phyloP scores from a whole-genome alignment of 2,329 filamentous ascomycete species.

The Fusarium sp. region DNA sequence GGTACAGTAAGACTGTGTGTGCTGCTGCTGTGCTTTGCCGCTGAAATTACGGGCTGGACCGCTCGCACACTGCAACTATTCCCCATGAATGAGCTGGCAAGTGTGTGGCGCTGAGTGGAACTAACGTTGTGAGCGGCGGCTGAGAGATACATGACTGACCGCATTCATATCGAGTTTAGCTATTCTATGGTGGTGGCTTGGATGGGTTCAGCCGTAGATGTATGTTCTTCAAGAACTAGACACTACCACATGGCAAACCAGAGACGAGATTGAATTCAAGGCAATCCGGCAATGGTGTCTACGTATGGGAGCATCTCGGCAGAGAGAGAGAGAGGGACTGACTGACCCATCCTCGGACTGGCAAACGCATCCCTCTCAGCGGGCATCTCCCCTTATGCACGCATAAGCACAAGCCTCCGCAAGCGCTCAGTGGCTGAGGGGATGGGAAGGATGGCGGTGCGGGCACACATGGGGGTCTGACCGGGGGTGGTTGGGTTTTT shows the following conservation, averaged over 20 bases:
- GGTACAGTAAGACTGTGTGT: neutral
- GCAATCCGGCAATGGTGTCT: neutral
- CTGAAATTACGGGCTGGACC: neutral
- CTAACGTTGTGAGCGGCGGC: neutral
- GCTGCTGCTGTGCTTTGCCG: neutral
- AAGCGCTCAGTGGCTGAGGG: slow-evolving; percentile 15
- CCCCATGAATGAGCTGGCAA: neutral
- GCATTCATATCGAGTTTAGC: neutral
- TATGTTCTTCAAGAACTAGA: neutral
- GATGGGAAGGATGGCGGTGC: slow-evolving; percentile 3
- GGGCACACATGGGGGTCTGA: neutral
- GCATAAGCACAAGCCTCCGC: slow-evolving; percentile 19
- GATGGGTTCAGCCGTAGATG: neutral
- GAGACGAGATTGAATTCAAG: neutral
- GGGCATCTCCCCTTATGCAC: slow-evolving; percentile 1
- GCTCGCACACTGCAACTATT: neutral
- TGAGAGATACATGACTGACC: neutral
- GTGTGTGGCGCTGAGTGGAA: neutral
- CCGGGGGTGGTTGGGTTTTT: neutral
- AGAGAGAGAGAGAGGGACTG: neutral
- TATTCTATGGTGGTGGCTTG: neutral
- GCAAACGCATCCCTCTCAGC: neutral
- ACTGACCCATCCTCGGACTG: neutral
- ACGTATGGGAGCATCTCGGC: neutral
- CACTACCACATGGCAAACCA: neutral